Base-by-base conservation (phyloP, 1,284 basidiomycete species). In the Trichosporon ovoides region DNA sequence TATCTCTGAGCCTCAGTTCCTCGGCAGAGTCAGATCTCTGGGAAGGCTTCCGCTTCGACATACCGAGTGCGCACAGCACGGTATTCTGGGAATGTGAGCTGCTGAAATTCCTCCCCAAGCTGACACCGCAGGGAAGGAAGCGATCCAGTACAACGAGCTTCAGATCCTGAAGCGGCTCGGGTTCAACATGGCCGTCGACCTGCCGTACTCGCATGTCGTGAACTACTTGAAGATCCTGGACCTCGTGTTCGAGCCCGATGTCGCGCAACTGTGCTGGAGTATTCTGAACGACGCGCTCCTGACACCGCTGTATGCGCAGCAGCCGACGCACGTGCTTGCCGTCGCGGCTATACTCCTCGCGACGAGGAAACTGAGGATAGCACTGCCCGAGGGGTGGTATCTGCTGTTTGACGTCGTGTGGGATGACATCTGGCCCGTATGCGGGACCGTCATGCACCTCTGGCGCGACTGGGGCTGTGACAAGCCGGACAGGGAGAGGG, bases 141-240 rank as follows among this genome's bases (percentile, higher is more conserved):
- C 89, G 5, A 80, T 98, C 48, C 91, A 97, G 20, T 87, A 96
- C 14, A 86, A 88, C 1, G 96, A 99, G 78, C 98, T 98, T 90
- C 96, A 98, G 73, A 84, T 98, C 18, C 82, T 99, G 63, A 98
- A 98, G 78, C 84, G 93, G 36, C 82, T 93, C 12, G 90, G 89
- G 3, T 93, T 93, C 78, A 88, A 92, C 68, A 88, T 92, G 53
- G 82, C 87, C 68, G 91, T 95, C 51, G 87, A 90, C 14, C 80
- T 98, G 38, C 94, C 96, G 0, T 98, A 98, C 70, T 91, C 88
- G 22, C 91, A 92, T 12, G 83, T 98, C 62, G 87, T 98, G 69
- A 98, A 97, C 78, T 98, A 98, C 75, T 82, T 97, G 64, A 85
- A 91, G 60, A 85, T 97, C 22, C 83, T 99, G 13, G 91, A 90